Evolutionary conservation across 1,139 yeast genomes (phyloP), one percentile per base, ranked within the genome.

Genomic region (Chernovozyma sophiae-reginae): DNA sequence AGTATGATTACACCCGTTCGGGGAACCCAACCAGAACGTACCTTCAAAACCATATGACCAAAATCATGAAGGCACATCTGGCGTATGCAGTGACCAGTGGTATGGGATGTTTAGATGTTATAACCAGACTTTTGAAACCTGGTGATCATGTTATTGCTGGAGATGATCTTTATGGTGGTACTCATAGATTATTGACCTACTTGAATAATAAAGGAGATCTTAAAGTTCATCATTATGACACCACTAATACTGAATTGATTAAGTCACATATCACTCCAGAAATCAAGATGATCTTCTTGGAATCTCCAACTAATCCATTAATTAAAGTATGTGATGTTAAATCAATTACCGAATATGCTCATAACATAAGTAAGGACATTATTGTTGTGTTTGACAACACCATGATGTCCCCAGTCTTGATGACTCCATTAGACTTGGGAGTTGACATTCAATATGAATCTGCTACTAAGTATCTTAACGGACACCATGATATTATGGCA

Each of bases 401-500:
- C 45, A 89, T 89, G 97, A 82, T 89, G 90, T 81, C 95, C 14
- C 97, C 97, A 3, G 61, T 89, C 40, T 71, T 83, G 52, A 81
- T 86, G 81, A 74, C 84, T 13, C 97, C 97, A 2, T 71, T 89
- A 48, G 86, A 83, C 47, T 72, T 84, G 48, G 95, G 94, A 13
- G 94, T 82, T 24, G 97, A 89, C 56, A 84, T 89, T 43, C 95
- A 86, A 40, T 89, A 89, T 58, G 97, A 89, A 58, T 81, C 92
- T 13, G 97, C 95, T 14, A 89, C 97, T 40, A 89, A 89, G 61
- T 89, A 86, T 55, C 68, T 89, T 46, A 86, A 87, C 53, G 97
- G 97, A 10, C 97, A 89, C 58, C 97, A 89, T 59, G 97, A 89
- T 58, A 79, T 89, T 51, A 89, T 89, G 97, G 96, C 96, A 14